Conservation (phyloP, 2,329 filamentous ascomycete species). For the Zelopaecilomyces penicillatus region DNA sequence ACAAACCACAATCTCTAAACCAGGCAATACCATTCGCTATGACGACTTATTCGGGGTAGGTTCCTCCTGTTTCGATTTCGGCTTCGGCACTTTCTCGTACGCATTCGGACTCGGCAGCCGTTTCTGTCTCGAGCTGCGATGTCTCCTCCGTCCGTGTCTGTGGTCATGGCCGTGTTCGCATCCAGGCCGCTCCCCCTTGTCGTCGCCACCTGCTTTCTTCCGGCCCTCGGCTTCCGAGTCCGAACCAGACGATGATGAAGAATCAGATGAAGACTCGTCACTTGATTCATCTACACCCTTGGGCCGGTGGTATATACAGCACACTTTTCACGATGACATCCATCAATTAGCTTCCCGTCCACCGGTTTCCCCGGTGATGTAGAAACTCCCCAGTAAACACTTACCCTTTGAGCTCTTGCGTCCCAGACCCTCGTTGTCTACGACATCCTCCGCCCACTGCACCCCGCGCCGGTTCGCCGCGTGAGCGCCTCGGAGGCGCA, state of each 20-base stretch:
- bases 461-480: slow-evolving; percentile 52
- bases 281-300: slow-evolving; percentile 76
- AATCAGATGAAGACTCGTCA: slow-evolving; percentile 46
- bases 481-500: slow-evolving; percentile 45
- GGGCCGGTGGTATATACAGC: slow-evolving; percentile 94
- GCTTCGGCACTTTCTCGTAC: slow-evolving; percentile 63
- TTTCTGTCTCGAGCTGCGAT: slow-evolving; percentile 28
- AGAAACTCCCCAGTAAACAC: slow-evolving; percentile 8
- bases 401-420: slow-evolving; percentile 90
- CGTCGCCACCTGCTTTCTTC: slow-evolving; percentile 29
- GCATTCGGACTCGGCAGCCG: slow-evolving; percentile 65
- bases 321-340: slow-evolving; percentile 50
- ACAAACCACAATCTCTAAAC: no score
- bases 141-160: slow-evolving; percentile 16
- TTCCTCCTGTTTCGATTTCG: slow-evolving; percentile 23
- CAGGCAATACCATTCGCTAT: no score
- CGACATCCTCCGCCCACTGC: slow-evolving; percentile 84
- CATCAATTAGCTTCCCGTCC: not conserved
- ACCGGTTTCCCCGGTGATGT: not conserved
- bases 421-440: slow-evolving; percentile 92
- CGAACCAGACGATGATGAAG: slow-evolving; percentile 47
- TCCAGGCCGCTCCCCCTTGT: slow-evolving; percentile 16
- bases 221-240: slow-evolving; percentile 34
- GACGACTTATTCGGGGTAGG: no score
- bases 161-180: slow-evolving; percentile 28